These are phyloP conservation scores for Puccinia coronata DNA, from an alignment of 1,284 basidiomycete species.

Conservation along the genomic window DNA sequence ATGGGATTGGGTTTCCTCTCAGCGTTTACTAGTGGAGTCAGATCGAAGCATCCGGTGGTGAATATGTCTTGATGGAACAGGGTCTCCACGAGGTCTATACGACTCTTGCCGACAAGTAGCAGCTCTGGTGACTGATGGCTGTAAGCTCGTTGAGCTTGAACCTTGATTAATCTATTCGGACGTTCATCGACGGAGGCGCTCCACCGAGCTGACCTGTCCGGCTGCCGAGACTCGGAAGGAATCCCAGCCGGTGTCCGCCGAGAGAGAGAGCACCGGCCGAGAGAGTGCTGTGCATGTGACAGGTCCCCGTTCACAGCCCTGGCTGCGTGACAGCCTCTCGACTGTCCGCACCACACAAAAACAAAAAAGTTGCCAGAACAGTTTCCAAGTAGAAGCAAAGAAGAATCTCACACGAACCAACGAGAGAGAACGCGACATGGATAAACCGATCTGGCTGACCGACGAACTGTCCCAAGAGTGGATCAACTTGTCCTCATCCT, in stretches of 20 bases:
- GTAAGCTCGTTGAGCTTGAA: too few species aligned
- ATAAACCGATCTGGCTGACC: constrained; percentile 45
- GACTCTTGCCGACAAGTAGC: not conserved
- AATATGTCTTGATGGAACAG: not conserved
- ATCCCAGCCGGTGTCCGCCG: not conserved
- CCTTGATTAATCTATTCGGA: too few species aligned
- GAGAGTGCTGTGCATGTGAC: not conserved
- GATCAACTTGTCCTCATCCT: constrained; percentile 27
- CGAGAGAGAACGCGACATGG: not conserved
- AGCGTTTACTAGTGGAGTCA: not conserved
- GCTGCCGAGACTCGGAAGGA: not conserved
- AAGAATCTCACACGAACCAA: not conserved
- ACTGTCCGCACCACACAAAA: not conserved
- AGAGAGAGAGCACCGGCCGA: not conserved
- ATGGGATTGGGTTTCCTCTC: not conserved
- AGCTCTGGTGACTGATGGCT: not conserved
- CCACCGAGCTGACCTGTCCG: too few species aligned
- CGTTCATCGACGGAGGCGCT: too few species aligned
- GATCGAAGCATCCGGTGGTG: not conserved
- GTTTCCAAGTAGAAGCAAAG: too few species aligned
- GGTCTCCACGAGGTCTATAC: not conserved
- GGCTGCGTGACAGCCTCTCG: not conserved
- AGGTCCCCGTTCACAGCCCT: not conserved
- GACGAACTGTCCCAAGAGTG: constrained; percentile 50
- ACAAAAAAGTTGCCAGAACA: not conserved